These are phyloP conservation scores for Rhodotorula diobovata DNA, from an alignment of 768 basidiomycete species.

Conservation along the genomic window DNA sequence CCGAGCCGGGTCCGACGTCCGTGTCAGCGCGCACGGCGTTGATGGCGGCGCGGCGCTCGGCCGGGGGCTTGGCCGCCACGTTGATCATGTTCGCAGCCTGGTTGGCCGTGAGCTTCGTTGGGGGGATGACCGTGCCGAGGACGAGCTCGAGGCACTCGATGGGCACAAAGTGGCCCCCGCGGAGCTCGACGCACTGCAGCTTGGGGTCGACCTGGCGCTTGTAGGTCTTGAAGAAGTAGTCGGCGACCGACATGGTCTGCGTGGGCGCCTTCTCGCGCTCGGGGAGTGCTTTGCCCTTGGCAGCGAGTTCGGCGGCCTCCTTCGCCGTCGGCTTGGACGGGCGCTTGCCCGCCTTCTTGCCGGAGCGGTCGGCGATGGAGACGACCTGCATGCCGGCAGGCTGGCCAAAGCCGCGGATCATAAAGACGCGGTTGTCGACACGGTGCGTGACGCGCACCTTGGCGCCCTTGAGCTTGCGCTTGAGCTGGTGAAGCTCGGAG, in stretches of 20 bases:
- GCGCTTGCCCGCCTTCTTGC: neutral
- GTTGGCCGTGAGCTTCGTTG: slow-evolving; percentile 17
- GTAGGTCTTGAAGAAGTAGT: slow-evolving; percentile 27
- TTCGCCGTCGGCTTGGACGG: slow-evolving; percentile 7
- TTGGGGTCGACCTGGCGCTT: slow-evolving; percentile 2
- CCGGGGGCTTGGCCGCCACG: slow-evolving; percentile 22
- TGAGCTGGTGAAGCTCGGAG: slow-evolving; percentile 14
- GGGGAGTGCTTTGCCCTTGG: slow-evolving; percentile 6
- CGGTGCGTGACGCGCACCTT: slow-evolving; percentile 34
- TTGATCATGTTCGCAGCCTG: slow-evolving; percentile 31
- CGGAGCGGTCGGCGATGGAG: neutral
- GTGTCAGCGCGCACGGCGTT: slow-evolving; percentile 14
- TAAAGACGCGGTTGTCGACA: slow-evolving; percentile 16
- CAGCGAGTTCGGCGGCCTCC: slow-evolving; percentile 20
- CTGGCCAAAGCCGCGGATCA: slow-evolving; percentile 31
- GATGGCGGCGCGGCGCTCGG: slow-evolving; percentile 30
- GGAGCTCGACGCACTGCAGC: slow-evolving; percentile 24
- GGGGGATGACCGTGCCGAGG: slow-evolving; percentile 18
- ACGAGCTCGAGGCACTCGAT: slow-evolving; percentile 36
- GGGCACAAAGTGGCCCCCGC: slow-evolving; percentile 25
- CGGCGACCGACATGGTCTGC: slow-evolving; percentile 13
- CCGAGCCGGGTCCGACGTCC: slow-evolving; percentile 17
- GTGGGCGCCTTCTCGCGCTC: neutral
- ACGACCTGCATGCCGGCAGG: slow-evolving; percentile 19
- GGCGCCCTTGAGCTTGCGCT: slow-evolving; percentile 13